A percentile compares a stretch with the other conserved stretches of the same genome.
phyloP scores from a whole-genome alignment of 176 grass and related monocot species.

The Pharus latifolius region DNA sequence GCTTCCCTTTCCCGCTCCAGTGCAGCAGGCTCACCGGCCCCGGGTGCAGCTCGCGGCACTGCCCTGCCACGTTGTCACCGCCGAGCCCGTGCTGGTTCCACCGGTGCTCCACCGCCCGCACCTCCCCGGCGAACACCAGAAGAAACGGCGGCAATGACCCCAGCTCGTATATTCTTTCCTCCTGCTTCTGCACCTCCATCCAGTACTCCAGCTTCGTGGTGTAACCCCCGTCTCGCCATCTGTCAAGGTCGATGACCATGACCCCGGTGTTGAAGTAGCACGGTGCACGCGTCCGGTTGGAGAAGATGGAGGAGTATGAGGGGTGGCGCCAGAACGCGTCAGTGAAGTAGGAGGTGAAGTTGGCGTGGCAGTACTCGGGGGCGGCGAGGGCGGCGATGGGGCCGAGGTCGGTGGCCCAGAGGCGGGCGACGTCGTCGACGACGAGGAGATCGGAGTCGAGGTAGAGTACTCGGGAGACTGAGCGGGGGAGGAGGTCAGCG shows the following conservation, averaged over 20 bases:
- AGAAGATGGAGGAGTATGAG: constrained; percentile 44
- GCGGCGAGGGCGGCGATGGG: constrained; percentile 58
- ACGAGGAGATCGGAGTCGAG: constrained; percentile 89
- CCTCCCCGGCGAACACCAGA: constrained; percentile 84
- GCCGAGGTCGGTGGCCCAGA: constrained; percentile 83
- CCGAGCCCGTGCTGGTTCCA: constrained; percentile 99
- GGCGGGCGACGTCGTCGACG: constrained; percentile 82
- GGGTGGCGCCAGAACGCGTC: constrained; percentile 64
- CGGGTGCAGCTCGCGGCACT: constrained; percentile 85
- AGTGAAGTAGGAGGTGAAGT: constrained; percentile 98
- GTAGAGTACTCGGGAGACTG: constrained; percentile 79
- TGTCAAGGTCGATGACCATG: constrained; percentile 88
- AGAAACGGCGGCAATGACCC: constrained; percentile 87
- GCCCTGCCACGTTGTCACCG: constrained; percentile 77
- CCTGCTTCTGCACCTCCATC: constrained; percentile 98
- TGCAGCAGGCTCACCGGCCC: constrained; percentile 89
- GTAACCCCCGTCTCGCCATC: constrained; percentile 65
- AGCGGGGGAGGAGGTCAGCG: constrained; percentile 60
- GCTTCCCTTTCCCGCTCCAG: constrained; percentile 98
- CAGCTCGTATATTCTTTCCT: constrained; percentile 89
- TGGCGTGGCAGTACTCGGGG: constrained; percentile 97
- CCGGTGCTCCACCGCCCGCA: constrained; percentile 81
- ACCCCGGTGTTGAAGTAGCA: constrained; percentile 99
- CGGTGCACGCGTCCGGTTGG: constrained; percentile 34
- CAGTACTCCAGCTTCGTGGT: constrained; percentile 80